Base-by-base conservation (phyloP, 495 filamentous ascomycete genomes). In the Apodospora peruviana region DNA sequence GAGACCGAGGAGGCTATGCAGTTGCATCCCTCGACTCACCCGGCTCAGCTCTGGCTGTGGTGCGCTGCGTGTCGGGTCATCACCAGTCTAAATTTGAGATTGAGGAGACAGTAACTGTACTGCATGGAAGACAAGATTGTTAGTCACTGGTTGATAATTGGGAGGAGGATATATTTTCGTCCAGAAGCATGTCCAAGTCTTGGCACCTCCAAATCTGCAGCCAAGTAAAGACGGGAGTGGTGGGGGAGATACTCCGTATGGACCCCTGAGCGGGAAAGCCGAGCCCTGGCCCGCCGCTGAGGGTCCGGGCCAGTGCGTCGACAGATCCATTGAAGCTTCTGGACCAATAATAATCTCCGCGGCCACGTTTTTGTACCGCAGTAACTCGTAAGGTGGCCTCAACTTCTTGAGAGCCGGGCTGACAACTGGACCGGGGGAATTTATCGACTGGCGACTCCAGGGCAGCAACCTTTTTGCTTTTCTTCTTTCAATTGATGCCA, bases 401-500 rank as follows among this genome's bases (percentile, higher is more conserved):
- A 24, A 40, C 42, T 51, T 44, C 23, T 32, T 17, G 20, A 24
- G 8, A 29, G 27, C n/a, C 16, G 38, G 48, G 10, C 16, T 9
- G 7, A n/a, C 16, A n/a, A 11, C 16, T 46, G 16, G 17, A 41
- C 10, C 7, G 10, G 19, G 29, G 8, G 4, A 20, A 16, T 16
- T 5, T n/a, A 18, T 12, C 16, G 44, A 20, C 21, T 38, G n/a
- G 18, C 16, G 17, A 34, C 12, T 37, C 32, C 12, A 16, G 5
- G 21, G 16, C 9, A 12, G 20, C 52, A 56, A 57, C 51, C 53
- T 53, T 57, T 56, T 41, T 43, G 14, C 34, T 37, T 48, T 14
- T 4, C 38, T 8, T 40, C 16, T 34, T 4, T 39, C 53, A 56
- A 57, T 61, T 57, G 55, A 52, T 53, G 58, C 51, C 45, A 45